phyloP scores from a whole-genome alignment of 805 yeast species.

The Wickerhamomyces strasburgensis region DNA sequence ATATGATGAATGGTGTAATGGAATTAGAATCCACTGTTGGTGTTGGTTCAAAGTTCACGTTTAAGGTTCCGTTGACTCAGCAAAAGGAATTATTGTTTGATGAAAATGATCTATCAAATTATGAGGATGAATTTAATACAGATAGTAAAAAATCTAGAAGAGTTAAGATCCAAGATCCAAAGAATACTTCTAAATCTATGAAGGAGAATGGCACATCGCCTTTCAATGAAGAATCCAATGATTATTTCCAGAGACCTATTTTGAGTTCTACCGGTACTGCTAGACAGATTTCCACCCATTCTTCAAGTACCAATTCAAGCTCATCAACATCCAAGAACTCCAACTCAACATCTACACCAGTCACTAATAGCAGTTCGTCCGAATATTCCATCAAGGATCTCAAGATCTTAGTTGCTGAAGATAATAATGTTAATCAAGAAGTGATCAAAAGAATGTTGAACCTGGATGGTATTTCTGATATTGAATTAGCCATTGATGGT shows the following conservation, averaged over 20 bases:
- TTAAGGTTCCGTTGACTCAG: slow-evolving; percentile 73
- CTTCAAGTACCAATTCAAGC: background rate
- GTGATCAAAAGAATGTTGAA: slow-evolving; percentile 85
- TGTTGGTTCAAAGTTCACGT: slow-evolving; percentile 77
- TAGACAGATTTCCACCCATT: slow-evolving; percentile 21
- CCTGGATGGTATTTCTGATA: slow-evolving; percentile 69
- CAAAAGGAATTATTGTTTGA: slow-evolving; percentile 29
- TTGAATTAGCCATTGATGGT: slow-evolving; percentile 86
- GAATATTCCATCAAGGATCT: slow-evolving; percentile 9
- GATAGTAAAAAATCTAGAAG: slow-evolving; percentile 45
- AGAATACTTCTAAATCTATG: background rate
- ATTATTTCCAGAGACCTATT: slow-evolving; percentile 27
- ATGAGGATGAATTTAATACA: slow-evolving; percentile 66
- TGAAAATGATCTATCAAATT: slow-evolving; percentile 34
- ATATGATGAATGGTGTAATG: slow-evolving; percentile 86
- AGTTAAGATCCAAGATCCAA: slow-evolving; percentile 32
- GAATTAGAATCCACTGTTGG: slow-evolving; percentile 70
- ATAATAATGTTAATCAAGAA: slow-evolving; percentile 89
- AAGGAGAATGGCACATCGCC: background rate
- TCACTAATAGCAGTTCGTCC: background rate
- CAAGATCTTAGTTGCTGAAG: slow-evolving; percentile 84
- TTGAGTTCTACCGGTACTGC: slow-evolving; percentile 38
- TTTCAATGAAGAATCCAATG: background rate
- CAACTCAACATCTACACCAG: slow-evolving; percentile 17
- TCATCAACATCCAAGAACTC: background rate